These are phyloP conservation scores for Epichloe hybrida DNA, from an alignment of 2,329 filamentous ascomycete species.

Conservation along the genomic window DNA sequence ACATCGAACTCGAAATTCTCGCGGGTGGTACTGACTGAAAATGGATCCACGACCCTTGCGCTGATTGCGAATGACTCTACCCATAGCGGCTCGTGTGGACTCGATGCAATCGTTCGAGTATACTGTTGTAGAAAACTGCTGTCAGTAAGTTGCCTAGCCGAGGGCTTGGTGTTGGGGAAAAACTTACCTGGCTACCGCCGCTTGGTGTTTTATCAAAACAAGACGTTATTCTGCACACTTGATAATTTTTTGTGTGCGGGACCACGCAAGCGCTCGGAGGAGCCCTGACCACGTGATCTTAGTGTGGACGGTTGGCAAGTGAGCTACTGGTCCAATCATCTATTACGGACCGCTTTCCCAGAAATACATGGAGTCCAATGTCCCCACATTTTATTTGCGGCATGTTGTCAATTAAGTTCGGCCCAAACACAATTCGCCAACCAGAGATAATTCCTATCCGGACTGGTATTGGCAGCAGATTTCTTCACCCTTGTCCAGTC, in stretches of 20 bases:
- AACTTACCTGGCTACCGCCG: constrained; percentile 26
- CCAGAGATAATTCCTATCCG: not conserved
- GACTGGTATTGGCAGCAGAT: not conserved
- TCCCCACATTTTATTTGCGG: not conserved
- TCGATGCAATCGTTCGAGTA: constrained; percentile 22
- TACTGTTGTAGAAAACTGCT: constrained; percentile 8
- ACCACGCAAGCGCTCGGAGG: constrained; percentile 12
- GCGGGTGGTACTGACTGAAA: constrained; percentile 34
- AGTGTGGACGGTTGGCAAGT: constrained; percentile 1
- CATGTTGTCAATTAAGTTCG: not conserved
- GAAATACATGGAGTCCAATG: not conserved
- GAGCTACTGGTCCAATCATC: constrained; percentile 3
- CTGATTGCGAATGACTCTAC: constrained; percentile 54
- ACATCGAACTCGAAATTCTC: constrained; percentile 8
- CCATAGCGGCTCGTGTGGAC: constrained; percentile 31
- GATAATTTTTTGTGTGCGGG: constrained; percentile 27
- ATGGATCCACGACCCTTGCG: constrained; percentile 46
- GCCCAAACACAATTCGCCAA: not conserved
- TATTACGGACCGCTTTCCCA: not conserved
- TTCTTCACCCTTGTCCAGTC: not conserved
- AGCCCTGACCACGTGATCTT: constrained; percentile 25
- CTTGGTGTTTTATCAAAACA: constrained; percentile 25
- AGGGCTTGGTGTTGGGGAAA: constrained; percentile 11
- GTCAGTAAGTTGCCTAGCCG: constrained; percentile 8
- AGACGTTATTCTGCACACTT: constrained; percentile 13